Evolutionary conservation across 208 protist genomes (phyloP), one percentile per base, ranked within the genome.

Genomic region (Vickermania ingenoplastis): DNA sequence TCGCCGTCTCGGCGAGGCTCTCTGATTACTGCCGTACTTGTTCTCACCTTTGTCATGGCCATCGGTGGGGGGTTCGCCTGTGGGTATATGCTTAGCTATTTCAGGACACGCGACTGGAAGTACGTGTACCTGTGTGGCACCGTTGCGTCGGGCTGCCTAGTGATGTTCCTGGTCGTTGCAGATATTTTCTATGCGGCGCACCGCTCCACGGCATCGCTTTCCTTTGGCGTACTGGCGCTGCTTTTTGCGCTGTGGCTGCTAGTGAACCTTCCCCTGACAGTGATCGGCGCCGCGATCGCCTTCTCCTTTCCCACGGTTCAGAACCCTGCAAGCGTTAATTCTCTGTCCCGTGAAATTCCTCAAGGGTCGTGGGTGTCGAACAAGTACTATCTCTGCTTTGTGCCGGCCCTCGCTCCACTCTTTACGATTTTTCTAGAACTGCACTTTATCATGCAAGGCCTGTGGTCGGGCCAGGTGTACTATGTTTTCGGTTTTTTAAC

Each of bases 401-500:
- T 93, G 31, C 75, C 81, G 14, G 71, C 87, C 24, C 65, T 98
- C 22, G 87, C 99, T 28, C 98, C 98, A 28, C 97, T 99, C 56
- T 90, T 92, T 36, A 91, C 96, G 13, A 83, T 98, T 11, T 94
- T 99, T n/a, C 92, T 99, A 59, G 97, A 99, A 89, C 73, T 99
- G 4, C 97, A 97, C 73, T 99, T 99, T 79, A 95, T 99, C 59
- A 73, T 99, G 58, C 91, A 92, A 28, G 91, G 91, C 5, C 56
- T 99, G 1, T 97, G 91, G 89, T 71, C 73, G 21, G 88, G 98
- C 21, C 81, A 91, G 75, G 92, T 99, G 54, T 99, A 99, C 83
- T 99, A 99, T 86, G 93, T 99, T 31, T 99, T 99, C 61, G 92
- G 96, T 28, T 99, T 99, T 77, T 86, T 99, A 13, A 81, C 93